Conservation (phyloP, 2,329 filamentous ascomycete genomes). For the Fusarium drepaniforme region DNA sequence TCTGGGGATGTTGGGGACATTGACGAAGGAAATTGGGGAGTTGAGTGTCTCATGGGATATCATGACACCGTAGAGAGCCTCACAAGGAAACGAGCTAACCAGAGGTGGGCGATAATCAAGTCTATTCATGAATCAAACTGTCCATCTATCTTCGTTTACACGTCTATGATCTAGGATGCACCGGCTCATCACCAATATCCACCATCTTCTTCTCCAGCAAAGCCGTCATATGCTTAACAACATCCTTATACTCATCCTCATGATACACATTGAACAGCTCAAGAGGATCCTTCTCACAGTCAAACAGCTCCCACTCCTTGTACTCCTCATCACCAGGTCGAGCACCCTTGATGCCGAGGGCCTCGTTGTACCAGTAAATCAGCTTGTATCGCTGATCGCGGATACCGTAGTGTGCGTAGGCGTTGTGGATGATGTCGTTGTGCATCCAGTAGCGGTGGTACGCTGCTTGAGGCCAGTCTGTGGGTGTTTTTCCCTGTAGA, state of each 20-base stretch:
- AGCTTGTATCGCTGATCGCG: constrained; percentile 65
- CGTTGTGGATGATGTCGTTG: constrained; percentile 63
- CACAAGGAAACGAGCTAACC: not conserved
- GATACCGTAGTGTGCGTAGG: constrained; percentile 65
- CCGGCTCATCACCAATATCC: constrained; percentile 62
- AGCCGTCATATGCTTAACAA: constrained; percentile 55
- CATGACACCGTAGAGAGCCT: not conserved
- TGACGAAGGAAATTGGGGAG: not conserved
- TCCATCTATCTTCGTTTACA: not conserved
- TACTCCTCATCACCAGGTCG: constrained; percentile 54
- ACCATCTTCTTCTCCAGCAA: constrained; percentile 62
- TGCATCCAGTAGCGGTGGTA: constrained; percentile 70
- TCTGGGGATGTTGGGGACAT: not conserved
- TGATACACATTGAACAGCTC: constrained; percentile 61
- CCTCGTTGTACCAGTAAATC: constrained; percentile 68
- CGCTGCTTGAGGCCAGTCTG: constrained; percentile 62
- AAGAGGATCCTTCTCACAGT: constrained; percentile 62
- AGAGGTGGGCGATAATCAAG: not conserved
- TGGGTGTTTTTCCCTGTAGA: constrained; percentile 52
- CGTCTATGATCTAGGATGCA: constrained; percentile 38
- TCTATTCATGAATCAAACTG: not conserved
- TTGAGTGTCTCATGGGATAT: not conserved
- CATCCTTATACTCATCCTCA: constrained; percentile 51
- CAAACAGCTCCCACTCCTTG: constrained; percentile 67
- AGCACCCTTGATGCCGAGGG: constrained; percentile 59